Percentiles rank a stretch among this genome's conserved stretches.
Conservation (phyloP, 108 stramenopile species). For the Cyclotella atomus region DNA sequence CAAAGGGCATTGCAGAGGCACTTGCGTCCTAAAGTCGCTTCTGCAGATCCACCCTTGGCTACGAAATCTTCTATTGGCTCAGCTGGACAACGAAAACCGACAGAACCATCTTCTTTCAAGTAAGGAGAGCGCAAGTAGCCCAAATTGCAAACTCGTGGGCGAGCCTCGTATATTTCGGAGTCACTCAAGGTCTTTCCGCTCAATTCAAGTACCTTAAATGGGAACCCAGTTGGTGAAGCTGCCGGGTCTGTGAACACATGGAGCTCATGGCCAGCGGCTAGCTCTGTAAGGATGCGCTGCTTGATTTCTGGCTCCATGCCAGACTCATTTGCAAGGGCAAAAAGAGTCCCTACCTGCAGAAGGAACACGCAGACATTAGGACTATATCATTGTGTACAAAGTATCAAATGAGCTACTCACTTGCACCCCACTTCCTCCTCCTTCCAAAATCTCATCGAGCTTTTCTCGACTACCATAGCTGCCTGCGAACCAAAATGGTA, state of each 20-base stretch:
- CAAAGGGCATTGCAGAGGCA: slow-evolving; percentile 67
- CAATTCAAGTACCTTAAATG: slow-evolving; percentile 59
- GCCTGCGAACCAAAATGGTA: slow-evolving; percentile 62
- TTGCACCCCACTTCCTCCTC: slow-evolving; percentile 58
- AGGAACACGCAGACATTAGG: neutral
- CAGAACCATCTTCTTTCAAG: slow-evolving; percentile 34
- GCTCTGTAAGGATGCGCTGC: slow-evolving; percentile 29
- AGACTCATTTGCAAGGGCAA: slow-evolving; percentile 53
- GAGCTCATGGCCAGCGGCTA: slow-evolving; percentile 22
- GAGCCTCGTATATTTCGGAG: slow-evolving; percentile 30
- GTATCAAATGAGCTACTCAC: slow-evolving; percentile 1
- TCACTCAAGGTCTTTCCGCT: slow-evolving; percentile 36
- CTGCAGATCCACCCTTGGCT: slow-evolving; percentile 47
- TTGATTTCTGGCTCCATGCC: slow-evolving; percentile 44
- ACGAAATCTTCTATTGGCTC: slow-evolving; percentile 49
- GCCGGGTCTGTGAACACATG: slow-evolving; percentile 54
- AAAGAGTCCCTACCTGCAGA: slow-evolving; percentile 44
- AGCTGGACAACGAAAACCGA: slow-evolving; percentile 51
- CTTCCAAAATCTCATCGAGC: slow-evolving; percentile 37
- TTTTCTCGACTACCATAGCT: slow-evolving; percentile 45
- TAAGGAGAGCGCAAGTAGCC: slow-evolving; percentile 53
- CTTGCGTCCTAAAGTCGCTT: slow-evolving; percentile 50
- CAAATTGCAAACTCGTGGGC: slow-evolving; percentile 54
- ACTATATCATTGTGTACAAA: neutral
- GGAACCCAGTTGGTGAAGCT: slow-evolving; percentile 59